Percentiles rank a stretch among this genome's conserved stretches.
Evolutionary conservation across 352 stramenopile genomes (phyloP).

Genomic region (Halophytophthora batemanensis): DNA sequence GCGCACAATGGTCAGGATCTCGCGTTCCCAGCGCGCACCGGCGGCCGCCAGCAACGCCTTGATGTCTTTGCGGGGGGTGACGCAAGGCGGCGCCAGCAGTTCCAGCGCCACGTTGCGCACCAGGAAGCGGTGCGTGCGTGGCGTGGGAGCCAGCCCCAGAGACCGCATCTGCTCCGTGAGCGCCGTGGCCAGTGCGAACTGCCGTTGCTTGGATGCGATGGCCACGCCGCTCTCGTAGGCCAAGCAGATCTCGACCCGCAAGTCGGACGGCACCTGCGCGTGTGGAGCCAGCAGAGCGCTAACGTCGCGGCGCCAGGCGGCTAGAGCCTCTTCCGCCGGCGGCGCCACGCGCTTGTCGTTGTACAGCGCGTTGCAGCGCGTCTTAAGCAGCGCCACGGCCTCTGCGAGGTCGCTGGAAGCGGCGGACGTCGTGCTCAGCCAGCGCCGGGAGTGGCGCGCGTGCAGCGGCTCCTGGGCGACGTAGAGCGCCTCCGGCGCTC

Average conservation of each 20-base stretch:
- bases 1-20: conserved; percentile 54
- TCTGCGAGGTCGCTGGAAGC: conserved; percentile 8
- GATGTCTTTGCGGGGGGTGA: conserved; percentile 34
- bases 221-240: conserved; percentile 67
- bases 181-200: conserved; percentile 44
- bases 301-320: conserved; percentile 34
- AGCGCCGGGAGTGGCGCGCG: neutral
- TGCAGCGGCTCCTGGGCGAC: conserved; percentile 6
- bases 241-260: conserved; percentile 30
- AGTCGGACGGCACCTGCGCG: neutral
- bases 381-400: conserved; percentile 35
- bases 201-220: conserved; percentile 69
- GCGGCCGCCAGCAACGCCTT: conserved; percentile 24
- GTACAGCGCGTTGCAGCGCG: conserved; percentile 51
- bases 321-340: conserved; percentile 20
- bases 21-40: conserved; percentile 39
- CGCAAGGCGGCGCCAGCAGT: conserved; percentile 18
- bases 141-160: conserved; percentile 27
- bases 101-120: conserved; percentile 57
- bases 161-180: conserved; percentile 49
- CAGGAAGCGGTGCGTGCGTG: conserved; percentile 45
- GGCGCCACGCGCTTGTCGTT: conserved; percentile 40
- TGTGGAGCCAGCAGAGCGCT: conserved; percentile 22
- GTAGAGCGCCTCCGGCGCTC: neutral
- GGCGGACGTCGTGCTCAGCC: conserved; percentile 1